phyloP scores from a whole-genome alignment of 192 early-diverging fungal genomes.

The Gigaspora rosea region DNA sequence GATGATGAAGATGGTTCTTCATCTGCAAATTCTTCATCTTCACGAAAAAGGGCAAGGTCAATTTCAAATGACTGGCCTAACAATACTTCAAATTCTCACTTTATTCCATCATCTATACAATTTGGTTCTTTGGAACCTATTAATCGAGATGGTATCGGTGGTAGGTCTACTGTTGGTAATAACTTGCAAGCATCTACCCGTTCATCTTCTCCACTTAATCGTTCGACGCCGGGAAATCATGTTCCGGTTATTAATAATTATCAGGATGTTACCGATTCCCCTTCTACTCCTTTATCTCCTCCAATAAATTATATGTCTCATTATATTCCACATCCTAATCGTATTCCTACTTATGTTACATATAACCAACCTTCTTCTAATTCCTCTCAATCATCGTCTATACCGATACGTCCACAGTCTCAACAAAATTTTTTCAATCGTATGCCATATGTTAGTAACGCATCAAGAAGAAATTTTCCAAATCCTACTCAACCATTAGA shows the following conservation, averaged over 20 bases:
- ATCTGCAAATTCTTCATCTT: background rate
- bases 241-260: background rate
- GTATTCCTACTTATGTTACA: background rate
- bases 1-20: constrained; percentile 18
- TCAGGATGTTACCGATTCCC: too few relatives aligned
- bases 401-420: too few relatives aligned
- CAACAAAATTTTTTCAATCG: background rate
- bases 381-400: background rate
- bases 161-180: background rate
- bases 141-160: background rate
- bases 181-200: background rate
- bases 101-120: background rate
- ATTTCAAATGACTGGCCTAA: constrained; percentile 28
- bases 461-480: background rate
- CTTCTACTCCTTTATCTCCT: background rate
- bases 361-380: background rate
- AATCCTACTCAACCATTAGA: background rate
- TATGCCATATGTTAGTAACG: background rate
- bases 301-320: background rate
- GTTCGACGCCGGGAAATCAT: background rate
- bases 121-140: constrained; percentile 1
- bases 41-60: constrained; percentile 22
- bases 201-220: background rate
- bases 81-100: background rate
- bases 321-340: background rate